Evolutionary conservation across 2,329 filamentous ascomycete genomes (phyloP).

Genomic region (Xylaria sp.): DNA sequence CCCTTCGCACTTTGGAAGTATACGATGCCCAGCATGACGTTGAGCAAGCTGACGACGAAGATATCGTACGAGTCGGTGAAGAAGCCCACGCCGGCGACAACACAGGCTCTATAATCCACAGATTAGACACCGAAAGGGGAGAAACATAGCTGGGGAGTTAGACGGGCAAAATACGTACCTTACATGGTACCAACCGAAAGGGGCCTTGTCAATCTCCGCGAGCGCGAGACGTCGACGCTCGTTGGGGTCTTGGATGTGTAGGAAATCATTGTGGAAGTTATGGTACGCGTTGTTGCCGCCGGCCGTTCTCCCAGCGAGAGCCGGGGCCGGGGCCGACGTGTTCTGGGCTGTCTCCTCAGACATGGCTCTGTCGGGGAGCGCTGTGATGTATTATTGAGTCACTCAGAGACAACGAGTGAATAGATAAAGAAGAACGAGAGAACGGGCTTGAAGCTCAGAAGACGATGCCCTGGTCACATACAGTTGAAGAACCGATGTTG

Average conservation of each 20-base stretch:
- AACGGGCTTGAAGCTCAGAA: neutral
- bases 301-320: conserved; percentile 51
- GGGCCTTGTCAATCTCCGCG: conserved; percentile 80
- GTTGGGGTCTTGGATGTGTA: conserved; percentile 70
- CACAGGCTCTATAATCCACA: conserved; percentile 59
- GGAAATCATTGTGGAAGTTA: conserved; percentile 78
- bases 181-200: conserved; percentile 85
- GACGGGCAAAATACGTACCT: conserved; percentile 43
- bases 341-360: conserved; percentile 27
- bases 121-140: conserved; percentile 19
- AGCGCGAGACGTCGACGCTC: conserved; percentile 80
- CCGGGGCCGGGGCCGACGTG: conserved; percentile 9
- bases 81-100: conserved; percentile 85
- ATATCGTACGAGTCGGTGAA: conserved; percentile 88
- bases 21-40: conserved; percentile 78
- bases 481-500: neutral
- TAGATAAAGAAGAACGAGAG: neutral
- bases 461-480: too few relatives aligned
- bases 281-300: conserved; percentile 75
- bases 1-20: conserved; percentile 65
- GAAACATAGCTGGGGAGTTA: neutral
- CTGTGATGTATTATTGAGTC: neutral
- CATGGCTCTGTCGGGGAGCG: conserved; percentile 23
- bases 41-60: conserved; percentile 76
- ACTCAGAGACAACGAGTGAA: neutral